phyloP scores from a whole-genome alignment of 1,139 yeast genomes.

The Blastobotrys buckinghamii region DNA sequence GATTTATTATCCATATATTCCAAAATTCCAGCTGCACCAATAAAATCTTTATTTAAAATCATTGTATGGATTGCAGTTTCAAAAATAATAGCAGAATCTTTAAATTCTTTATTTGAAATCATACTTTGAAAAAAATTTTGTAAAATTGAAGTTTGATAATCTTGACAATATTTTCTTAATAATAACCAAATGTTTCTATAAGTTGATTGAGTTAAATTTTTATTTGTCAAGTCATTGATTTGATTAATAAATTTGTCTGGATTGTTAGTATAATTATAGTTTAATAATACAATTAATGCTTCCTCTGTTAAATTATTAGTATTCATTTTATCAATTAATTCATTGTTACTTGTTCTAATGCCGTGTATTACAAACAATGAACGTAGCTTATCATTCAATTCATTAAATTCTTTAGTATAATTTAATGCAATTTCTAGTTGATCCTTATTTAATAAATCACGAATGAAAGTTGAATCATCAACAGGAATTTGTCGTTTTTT shows the following conservation, averaged over 20 bases:
- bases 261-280: constrained; percentile 17
- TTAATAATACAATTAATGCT: constrained; percentile 7
- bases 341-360: constrained; percentile 20
- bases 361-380: constrained; percentile 26
- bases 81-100: constrained; percentile 21
- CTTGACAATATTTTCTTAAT: constrained; percentile 22
- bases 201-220: background rate
- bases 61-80: constrained; percentile 24
- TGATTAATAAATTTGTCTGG: constrained; percentile 18
- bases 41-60: constrained; percentile 20
- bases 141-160: constrained; percentile 1
- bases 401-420: constrained; percentile 21
- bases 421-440: constrained; percentile 19
- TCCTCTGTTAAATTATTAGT: background rate
- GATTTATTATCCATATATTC: constrained; percentile 22
- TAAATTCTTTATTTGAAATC: constrained; percentile 18
- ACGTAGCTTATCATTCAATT: constrained; percentile 20
- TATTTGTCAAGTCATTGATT: background rate
- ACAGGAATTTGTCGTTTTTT: constrained; percentile 20
- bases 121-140: constrained; percentile 18
- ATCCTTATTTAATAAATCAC: constrained; percentile 20
- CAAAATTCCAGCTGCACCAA: constrained; percentile 21
- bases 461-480: constrained; percentile 19
- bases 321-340: constrained; percentile 16
- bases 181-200: constrained; percentile 21